Base-by-base conservation (phyloP, 2,329 filamentous ascomycete species). In the Sporothrix humicola region DNA sequence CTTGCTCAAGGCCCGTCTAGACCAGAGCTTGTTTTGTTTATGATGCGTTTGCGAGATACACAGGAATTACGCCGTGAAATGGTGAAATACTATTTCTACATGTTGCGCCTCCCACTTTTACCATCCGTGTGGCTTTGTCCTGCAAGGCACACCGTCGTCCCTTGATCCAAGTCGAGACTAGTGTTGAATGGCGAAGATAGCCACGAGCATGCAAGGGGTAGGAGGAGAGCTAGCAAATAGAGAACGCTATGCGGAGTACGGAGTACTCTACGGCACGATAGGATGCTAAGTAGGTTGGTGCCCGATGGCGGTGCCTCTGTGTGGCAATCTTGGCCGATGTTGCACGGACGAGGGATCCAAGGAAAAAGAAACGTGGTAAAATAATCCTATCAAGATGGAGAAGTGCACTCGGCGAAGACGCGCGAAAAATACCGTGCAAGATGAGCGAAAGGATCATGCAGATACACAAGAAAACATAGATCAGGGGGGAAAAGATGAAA, bases 131-230 rank as follows among this genome's bases (percentile, higher is more conserved):
- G 52, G 52, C 52, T 56, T 56, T 23, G 2, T 56, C 20, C 52
- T 56, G 52, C 52, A 56, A 56, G 52, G 52, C 52, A 56, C 20
- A 26, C 52, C 52, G 52, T 56, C 52, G 52, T 56, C 20, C 52
- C 52, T 26, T n/a, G n/a, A 23, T 56, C 52, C 52, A 56, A 26
- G 20, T 26, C 20, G n/a, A 56, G 52, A 26, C 20, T 23, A 56
- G 52, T 23, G 20, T 26, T 12, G 52, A 56, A 9, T 26, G 17
- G 50, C 31, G 31, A 37, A 5, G 31, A 37, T 37, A 20, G n/a
- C n/a, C 52, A 56, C 23, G n/a, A 17, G 13, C 20, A 12, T 56
- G 52, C 52, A 56, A 37, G 20, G 52, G 52, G 52, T 9, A 56
- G 8, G 31, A 37, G 31, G 31, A 56, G 52, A 56, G 23, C 23